Base-by-base conservation (phyloP, 2,329 filamentous ascomycete genomes). In the Alternaria tenuissima region DNA sequence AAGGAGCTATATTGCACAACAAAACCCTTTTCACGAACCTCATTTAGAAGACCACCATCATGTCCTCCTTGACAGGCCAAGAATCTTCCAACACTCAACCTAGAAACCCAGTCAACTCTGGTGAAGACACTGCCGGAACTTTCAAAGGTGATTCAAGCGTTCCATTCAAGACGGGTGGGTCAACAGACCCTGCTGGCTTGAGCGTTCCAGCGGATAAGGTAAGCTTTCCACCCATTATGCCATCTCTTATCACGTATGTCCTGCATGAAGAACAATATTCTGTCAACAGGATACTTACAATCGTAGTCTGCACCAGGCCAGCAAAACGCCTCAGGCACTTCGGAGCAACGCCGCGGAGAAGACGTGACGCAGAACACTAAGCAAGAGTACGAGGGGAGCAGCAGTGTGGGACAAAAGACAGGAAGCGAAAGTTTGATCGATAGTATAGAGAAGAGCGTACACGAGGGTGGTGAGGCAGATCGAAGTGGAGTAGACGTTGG, bases 61-160 rank as follows among this genome's bases (percentile, higher is more conserved):
- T 64, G 60, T 65, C 65, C 4, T 65, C 58, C 44, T 58, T 65
- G 11, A 67, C 63, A 12, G 22, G 46, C 22, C 65, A 67, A 62
- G 58, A 67, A 26, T 65, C 60, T 22, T 54, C 60, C 22, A 58
- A 55, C 44, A 65, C 52, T 26, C 63, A 67, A 24, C 60, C 56
- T 36, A 28, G 61, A n/a, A 57, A 64, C 44, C 64, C 56, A n/a
- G 47, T 58, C 55, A 60, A 64, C 49, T 46, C 59, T 1, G 28
- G 59, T 43, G 28, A 61, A 5, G 39, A 59, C 11, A 58, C 52
- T 11, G 18, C 32, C 11, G 36, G 52, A 14, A 55, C 52, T 7
- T 61, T 49, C 14, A 59, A 61, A 22, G 52, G 59, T 24, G 54
- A 63, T 9, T 14, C 57, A 3, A 61, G 53, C 8, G 59, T 59